Percentiles rank a stretch among this genome's conserved stretches.
These are phyloP conservation scores for Tylopilus rubrobrunneus DNA, from an alignment of 768 basidiomycete species.

Conservation along the genomic window DNA sequence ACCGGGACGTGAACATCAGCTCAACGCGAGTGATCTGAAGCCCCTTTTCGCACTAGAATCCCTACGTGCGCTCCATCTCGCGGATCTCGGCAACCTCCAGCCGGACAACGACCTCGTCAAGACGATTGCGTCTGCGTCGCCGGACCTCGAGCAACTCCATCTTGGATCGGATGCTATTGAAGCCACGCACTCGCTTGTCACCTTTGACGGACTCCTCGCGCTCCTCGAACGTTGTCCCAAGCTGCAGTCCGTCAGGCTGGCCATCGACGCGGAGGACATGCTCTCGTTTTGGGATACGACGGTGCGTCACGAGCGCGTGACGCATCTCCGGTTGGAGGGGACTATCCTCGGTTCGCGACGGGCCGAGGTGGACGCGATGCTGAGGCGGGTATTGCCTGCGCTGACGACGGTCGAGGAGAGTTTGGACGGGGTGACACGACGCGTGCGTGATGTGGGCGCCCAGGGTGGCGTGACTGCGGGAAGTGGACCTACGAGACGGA, in stretches of 20 bases:
- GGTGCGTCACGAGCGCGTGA: conserved; percentile 11
- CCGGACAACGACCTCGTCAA: conserved; percentile 17
- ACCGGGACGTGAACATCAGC: conserved; percentile 18
- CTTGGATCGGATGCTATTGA: conserved; percentile 1
- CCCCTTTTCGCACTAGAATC: conserved; percentile 13
- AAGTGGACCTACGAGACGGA: not conserved
- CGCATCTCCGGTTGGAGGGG: conserved; percentile 17
- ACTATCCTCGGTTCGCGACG: conserved; percentile 10
- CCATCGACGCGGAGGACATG: conserved; percentile 15
- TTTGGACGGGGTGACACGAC: conserved; percentile 9
- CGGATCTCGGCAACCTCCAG: conserved; percentile 12
- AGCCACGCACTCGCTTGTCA: not conserved
- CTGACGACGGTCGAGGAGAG: conserved; percentile 23
- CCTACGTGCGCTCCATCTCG: conserved; percentile 14
- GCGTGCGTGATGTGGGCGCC: conserved; percentile 10
- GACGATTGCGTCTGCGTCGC: conserved; percentile 13
- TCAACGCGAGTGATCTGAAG: conserved; percentile 9
- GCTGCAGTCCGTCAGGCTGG: conserved; percentile 6
- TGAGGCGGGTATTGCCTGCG: conserved; percentile 20
- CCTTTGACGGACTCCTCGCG: conserved; percentile 19
- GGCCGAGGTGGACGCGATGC: conserved; percentile 17
- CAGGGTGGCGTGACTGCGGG: not conserved
- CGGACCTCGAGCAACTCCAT: conserved; percentile 17
- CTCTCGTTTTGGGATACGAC: conserved; percentile 8
- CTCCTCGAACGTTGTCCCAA: conserved; percentile 20